Conservation (phyloP, 2,329 filamentous ascomycete species). For the Cucurbitaria berberidis region DNA sequence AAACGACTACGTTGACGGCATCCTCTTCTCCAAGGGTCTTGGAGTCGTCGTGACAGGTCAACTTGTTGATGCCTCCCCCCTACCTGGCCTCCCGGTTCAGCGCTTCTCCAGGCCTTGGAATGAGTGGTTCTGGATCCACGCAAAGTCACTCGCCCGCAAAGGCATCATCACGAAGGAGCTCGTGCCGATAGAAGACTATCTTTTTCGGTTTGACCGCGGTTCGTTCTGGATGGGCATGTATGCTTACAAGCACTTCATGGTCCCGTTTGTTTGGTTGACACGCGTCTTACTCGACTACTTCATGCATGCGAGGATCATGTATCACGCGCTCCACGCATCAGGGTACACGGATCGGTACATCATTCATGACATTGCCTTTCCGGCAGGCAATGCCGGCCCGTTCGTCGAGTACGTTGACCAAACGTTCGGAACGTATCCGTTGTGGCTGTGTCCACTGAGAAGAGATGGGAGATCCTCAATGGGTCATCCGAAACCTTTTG, state of each 20-base stretch:
- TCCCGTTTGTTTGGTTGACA: constrained; percentile 64
- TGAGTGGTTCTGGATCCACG: constrained; percentile 78
- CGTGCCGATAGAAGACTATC: constrained; percentile 60
- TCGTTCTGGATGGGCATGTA: constrained; percentile 69
- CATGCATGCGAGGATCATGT: constrained; percentile 68
- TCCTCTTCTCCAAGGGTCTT: constrained; percentile 62
- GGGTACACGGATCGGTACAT: constrained; percentile 63
- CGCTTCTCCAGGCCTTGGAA: constrained; percentile 64
- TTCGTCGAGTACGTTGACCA: constrained; percentile 61
- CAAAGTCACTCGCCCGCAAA: constrained; percentile 30
- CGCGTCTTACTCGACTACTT: constrained; percentile 65
- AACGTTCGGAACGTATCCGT: constrained; percentile 58
- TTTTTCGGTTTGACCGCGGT: constrained; percentile 68
- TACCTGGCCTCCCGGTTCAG: constrained; percentile 29
- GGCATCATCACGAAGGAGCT: constrained; percentile 40
- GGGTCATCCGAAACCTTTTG: constrained; percentile 31
- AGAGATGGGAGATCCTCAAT: constrained; percentile 40
- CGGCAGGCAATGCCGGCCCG: constrained; percentile 55
- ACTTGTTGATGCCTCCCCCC: constrained; percentile 55
- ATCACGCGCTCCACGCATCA: constrained; percentile 66
- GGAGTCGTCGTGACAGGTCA: constrained; percentile 67
- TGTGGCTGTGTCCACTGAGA: constrained; percentile 64
- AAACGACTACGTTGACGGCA: constrained; percentile 72
- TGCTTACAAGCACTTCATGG: constrained; percentile 64
- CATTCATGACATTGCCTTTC: constrained; percentile 68